Conservation (phyloP, 1,284 basidiomycete genomes). For the Cryptococcus deneoformans region DNA sequence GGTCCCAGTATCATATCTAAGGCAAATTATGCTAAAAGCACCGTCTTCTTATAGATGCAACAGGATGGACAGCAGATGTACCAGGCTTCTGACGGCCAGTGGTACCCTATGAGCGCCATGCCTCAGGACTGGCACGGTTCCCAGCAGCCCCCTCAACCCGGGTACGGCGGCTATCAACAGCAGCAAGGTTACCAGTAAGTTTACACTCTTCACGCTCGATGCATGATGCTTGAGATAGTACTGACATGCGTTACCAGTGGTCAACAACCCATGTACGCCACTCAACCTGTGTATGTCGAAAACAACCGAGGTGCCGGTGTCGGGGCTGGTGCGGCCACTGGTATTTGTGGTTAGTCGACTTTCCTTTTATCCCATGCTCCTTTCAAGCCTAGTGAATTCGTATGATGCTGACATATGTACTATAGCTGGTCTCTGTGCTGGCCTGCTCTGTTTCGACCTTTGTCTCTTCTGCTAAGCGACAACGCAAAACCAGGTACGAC, state of each 20-base stretch:
- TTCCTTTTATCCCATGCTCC: neutral
- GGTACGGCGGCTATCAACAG: slow-evolving; percentile 3
- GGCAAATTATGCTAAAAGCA: neutral
- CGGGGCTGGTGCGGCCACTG: slow-evolving; percentile 10
- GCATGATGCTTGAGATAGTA: neutral
- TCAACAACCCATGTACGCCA: slow-evolving; percentile 12
- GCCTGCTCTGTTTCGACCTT: slow-evolving; percentile 21
- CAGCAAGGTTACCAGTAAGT: slow-evolving; percentile 7
- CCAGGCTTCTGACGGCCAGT: slow-evolving; percentile 25
- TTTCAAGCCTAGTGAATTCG: neutral
- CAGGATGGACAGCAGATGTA: slow-evolving; percentile 19
- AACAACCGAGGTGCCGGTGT: slow-evolving; percentile 2
- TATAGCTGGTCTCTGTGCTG: slow-evolving; percentile 19
- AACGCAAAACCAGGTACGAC: too few species aligned
- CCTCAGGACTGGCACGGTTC: slow-evolving; percentile 14
- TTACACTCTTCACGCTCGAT: neutral
- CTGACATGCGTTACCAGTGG: slow-evolving; percentile 1
- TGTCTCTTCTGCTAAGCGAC: slow-evolving; percentile 12
- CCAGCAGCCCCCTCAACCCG: slow-evolving; percentile 9
- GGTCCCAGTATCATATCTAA: neutral
- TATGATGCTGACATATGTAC: neutral
- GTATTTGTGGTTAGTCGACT: slow-evolving; percentile 12
- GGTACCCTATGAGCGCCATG: slow-evolving; percentile 19
- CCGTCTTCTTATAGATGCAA: neutral
- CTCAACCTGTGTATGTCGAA: slow-evolving; percentile 15